Conservation (phyloP, 208 protist genomes). For the Balamuthia mandrillaris region DNA sequence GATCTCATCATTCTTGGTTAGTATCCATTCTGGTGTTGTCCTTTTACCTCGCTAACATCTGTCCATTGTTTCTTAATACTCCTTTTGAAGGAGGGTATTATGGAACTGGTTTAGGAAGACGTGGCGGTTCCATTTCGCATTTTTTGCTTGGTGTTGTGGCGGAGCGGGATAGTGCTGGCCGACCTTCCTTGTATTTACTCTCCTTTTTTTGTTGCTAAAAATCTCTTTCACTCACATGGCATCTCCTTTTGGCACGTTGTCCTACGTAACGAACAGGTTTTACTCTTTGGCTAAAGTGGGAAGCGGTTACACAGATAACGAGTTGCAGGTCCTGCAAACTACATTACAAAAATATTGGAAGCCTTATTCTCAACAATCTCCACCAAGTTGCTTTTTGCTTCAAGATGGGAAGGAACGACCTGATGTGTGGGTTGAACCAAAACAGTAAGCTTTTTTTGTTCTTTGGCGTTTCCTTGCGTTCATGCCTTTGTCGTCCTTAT, state of each 20-base stretch:
- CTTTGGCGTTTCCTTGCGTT: too few species aligned
- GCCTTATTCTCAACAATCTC: neutral
- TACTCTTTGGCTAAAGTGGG: slow-evolving; percentile 55
- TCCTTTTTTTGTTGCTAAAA: neutral
- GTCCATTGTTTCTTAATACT: neutral
- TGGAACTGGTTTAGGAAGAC: slow-evolving; percentile 34
- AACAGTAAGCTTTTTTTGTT: neutral
- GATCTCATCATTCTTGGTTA: slow-evolving; percentile 58
- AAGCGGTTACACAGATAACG: slow-evolving; percentile 50
- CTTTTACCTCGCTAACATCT: neutral
- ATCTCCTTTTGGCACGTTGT: too few species aligned
- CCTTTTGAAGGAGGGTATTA: slow-evolving; percentile 42
- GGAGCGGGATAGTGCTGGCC: neutral
- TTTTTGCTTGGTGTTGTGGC: slow-evolving; percentile 53
- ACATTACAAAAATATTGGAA: slow-evolving; percentile 49
- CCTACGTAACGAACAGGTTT: neutral
- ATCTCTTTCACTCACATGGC: neutral
- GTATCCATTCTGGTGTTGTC: neutral
- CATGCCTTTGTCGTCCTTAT: too few species aligned
- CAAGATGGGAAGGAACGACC: slow-evolving; percentile 46
- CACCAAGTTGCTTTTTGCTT: slow-evolving; percentile 36
- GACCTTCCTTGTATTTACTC: neutral
- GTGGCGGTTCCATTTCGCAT: slow-evolving; percentile 58
- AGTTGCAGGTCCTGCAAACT: slow-evolving; percentile 45
- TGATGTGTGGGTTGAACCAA: slow-evolving; percentile 59